Conservation (phyloP, 352 stramenopile genomes). For the Pythium angustatum region DNA sequence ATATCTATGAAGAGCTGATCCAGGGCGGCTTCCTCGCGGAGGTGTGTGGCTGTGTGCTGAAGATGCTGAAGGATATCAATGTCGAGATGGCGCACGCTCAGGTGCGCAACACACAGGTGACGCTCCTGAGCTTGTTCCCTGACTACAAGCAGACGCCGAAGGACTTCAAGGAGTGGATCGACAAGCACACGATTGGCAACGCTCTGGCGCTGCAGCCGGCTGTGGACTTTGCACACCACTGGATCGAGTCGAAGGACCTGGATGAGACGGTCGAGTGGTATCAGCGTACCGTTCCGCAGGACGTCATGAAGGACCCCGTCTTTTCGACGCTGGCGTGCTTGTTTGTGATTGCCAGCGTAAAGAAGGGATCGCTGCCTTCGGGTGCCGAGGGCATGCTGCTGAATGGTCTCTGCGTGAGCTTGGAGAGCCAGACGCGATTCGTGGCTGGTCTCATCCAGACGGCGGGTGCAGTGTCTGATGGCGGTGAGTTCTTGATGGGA, state of each 20-base stretch:
- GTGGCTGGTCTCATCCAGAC: constrained; percentile 75
- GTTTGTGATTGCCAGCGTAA: constrained; percentile 60
- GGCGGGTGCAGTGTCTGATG: constrained; percentile 33
- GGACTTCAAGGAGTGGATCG: constrained; percentile 69
- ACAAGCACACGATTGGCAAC: constrained; percentile 57
- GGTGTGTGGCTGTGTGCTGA: constrained; percentile 46
- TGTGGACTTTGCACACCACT: constrained; percentile 54
- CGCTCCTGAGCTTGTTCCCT: constrained; percentile 56
- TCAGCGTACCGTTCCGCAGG: constrained; percentile 46
- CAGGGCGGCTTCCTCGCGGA: constrained; percentile 68
- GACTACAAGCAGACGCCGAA: constrained; percentile 47
- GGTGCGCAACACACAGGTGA: constrained; percentile 53
- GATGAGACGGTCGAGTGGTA: constrained; percentile 65
- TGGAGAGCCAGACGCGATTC: constrained; percentile 63
- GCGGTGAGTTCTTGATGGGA: constrained; percentile 36
- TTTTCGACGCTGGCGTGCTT: constrained; percentile 68
- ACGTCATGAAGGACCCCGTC: constrained; percentile 50
- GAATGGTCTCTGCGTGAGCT: constrained; percentile 64
- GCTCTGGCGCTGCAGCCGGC: constrained; percentile 58
- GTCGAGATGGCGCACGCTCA: constrained; percentile 52
- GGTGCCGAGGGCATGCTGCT: constrained; percentile 66
- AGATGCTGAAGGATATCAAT: constrained; percentile 43
- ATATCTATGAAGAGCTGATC: constrained; percentile 67
- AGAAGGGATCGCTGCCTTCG: constrained; percentile 58
- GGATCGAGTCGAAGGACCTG: constrained; percentile 44